Evolutionary conservation across 2,329 filamentous ascomycete species (phyloP).

Genomic region (Daldinia sp.): DNA sequence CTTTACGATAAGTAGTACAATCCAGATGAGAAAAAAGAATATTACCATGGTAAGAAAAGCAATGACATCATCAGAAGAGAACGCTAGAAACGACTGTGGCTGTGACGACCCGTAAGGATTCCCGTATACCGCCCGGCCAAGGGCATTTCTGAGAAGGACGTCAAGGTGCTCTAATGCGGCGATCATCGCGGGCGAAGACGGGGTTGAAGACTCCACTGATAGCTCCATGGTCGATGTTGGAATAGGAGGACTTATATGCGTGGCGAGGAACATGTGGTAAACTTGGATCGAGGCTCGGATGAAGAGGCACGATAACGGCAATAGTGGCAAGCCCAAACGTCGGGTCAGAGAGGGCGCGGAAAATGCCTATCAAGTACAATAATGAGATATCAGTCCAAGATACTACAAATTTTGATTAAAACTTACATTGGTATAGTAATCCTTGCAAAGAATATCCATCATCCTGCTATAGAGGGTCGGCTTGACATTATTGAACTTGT

Average conservation of each 20-base stretch:
- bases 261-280: constrained; percentile 97
- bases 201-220: constrained; percentile 67
- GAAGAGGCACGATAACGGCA: constrained; percentile 93
- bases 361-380: constrained; percentile 76
- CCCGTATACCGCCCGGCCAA: constrained; percentile 77
- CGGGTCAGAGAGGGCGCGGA: constrained; percentile 88
- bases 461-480: constrained; percentile 89
- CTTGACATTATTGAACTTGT: constrained; percentile 97
- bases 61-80: constrained; percentile 76
- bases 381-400: constrained; percentile 12
- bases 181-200: constrained; percentile 76
- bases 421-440: constrained; percentile 92
- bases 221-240: constrained; percentile 72
- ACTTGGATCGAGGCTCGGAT: constrained; percentile 94
- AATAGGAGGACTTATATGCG: constrained; percentile 79
- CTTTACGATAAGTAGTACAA: constrained; percentile 85
- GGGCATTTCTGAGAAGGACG: constrained; percentile 76
- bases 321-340: constrained; percentile 86
- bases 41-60: constrained; percentile 82
- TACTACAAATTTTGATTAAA: background rate
- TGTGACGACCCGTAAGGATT: constrained; percentile 55
- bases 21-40: constrained; percentile 84
- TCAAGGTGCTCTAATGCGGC: constrained; percentile 84
- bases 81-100: constrained; percentile 58
- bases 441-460: constrained; percentile 92